These are phyloP conservation scores for Coleophoma cylindrospora DNA, from an alignment of 2,329 filamentous ascomycete genomes.

Conservation along the genomic window DNA sequence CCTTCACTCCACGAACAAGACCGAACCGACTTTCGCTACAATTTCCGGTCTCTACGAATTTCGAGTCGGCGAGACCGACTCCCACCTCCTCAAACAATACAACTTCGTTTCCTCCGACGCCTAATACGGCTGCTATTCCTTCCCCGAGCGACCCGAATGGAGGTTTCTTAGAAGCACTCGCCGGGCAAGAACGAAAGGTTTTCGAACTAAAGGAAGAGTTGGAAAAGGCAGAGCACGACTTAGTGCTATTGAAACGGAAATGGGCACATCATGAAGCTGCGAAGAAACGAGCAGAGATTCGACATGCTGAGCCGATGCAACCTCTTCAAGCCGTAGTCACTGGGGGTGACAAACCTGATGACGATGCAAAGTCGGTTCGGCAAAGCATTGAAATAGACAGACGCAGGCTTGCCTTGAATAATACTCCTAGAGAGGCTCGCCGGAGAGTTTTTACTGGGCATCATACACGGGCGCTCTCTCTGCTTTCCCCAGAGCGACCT, in stretches of 20 bases:
- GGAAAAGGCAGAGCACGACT: slow-evolving; percentile 71
- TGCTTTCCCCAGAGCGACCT: slow-evolving; percentile 60
- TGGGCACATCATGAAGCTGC: slow-evolving; percentile 75
- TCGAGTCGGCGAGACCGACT: slow-evolving; percentile 20
- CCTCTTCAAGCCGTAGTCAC: slow-evolving; percentile 33
- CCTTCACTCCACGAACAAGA: slow-evolving; percentile 17
- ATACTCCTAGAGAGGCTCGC: slow-evolving; percentile 36
- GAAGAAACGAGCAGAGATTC: slow-evolving; percentile 67
- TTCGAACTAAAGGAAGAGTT: slow-evolving; percentile 89
- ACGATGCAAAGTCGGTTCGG: slow-evolving; percentile 16
- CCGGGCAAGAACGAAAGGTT: slow-evolving; percentile 85
- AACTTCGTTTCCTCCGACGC: slow-evolving; percentile 20
- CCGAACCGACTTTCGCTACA: slow-evolving; percentile 26
- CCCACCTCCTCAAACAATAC: slow-evolving; percentile 20
- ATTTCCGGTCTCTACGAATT: slow-evolving; percentile 24
- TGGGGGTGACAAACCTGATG: slow-evolving; percentile 12
- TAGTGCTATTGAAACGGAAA: slow-evolving; percentile 74
- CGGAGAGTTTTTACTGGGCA: slow-evolving; percentile 66
- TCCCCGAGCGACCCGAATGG: slow-evolving; percentile 22
- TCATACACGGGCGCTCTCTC: slow-evolving; percentile 64
- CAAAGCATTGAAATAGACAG: slow-evolving; percentile 62
- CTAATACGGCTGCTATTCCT: slow-evolving; percentile 12
- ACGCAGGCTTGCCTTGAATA: slow-evolving; percentile 60
- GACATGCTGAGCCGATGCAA: slow-evolving; percentile 53
- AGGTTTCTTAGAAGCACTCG: slow-evolving; percentile 78